phyloP scores from a whole-genome alignment of 2,329 filamentous ascomycete species.

The Fusarium sambucinum region DNA sequence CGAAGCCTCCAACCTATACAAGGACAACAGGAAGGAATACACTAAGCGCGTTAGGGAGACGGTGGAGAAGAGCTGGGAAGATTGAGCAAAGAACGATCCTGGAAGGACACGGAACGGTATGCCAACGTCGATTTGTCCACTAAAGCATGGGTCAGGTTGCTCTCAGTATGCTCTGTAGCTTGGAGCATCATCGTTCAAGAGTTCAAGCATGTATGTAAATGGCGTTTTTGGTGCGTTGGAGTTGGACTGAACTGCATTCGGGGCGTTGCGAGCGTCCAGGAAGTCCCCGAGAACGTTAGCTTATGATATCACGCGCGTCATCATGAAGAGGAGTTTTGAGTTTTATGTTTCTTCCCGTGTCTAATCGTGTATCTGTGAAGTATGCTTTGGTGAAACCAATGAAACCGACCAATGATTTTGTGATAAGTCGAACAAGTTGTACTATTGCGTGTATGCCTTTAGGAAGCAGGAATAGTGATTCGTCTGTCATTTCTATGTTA shows the following conservation, averaged over 20 bases:
- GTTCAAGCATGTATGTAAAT: constrained; percentile 35
- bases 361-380: constrained; percentile 3
- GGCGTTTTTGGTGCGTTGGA: constrained; percentile 52
- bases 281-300: constrained; percentile 37
- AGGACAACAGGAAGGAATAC: constrained; percentile 97
- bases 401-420: neutral
- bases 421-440: neutral
- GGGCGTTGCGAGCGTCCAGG: constrained; percentile 44
- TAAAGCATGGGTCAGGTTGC: constrained; percentile 31
- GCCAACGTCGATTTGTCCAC: constrained; percentile 40
- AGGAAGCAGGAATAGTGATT: constrained; percentile 30
- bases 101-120: constrained; percentile 37
- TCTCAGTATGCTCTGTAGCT: constrained; percentile 22
- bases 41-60: constrained; percentile 95
- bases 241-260: constrained; percentile 52
- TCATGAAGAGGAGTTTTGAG: constrained; percentile 46
- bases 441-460: neutral
- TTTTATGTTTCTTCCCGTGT: constrained; percentile 38
- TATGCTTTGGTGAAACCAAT: neutral
- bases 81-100: constrained; percentile 61
- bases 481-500: constrained; percentile 1
- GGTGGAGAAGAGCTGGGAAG: constrained; percentile 99
- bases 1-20: constrained; percentile 97
- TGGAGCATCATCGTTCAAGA: constrained; percentile 4
- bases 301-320: constrained; percentile 45